Percentiles rank a stretch among this genome's conserved stretches.
phyloP scores from a whole-genome alignment of 768 basidiomycete genomes.

The Termitomyces sp. region DNA sequence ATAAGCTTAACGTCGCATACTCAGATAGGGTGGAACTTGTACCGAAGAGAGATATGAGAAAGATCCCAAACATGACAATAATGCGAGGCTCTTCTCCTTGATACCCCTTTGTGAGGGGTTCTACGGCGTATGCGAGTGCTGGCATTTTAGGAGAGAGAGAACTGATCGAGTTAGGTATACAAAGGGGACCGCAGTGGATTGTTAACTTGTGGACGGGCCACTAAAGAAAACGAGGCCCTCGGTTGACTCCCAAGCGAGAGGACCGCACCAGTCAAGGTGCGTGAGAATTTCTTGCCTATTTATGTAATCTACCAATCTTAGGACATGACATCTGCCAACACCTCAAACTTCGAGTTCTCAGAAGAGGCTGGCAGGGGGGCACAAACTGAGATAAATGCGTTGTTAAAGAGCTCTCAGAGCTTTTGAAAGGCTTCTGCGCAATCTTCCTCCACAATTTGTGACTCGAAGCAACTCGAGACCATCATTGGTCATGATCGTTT shows the following conservation, averaged over 20 bases:
- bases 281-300: background rate
- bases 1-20: background rate
- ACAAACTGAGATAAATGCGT: background rate
- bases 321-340: background rate
- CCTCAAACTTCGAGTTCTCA: background rate
- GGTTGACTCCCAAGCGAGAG: background rate
- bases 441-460: background rate
- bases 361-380: background rate
- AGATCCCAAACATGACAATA: slow-evolving; percentile 45
- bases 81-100: slow-evolving; percentile 14
- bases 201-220: background rate
- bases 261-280: slow-evolving; percentile 13
- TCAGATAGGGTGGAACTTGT: slow-evolving; percentile 2
- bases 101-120: background rate
- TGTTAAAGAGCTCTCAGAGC: background rate
- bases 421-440: background rate
- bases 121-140: background rate
- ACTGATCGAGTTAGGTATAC: background rate
- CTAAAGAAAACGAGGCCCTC: background rate
- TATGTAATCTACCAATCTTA: background rate
- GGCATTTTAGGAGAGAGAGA: background rate
- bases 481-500: background rate
- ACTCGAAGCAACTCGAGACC: background rate
- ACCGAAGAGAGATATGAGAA: slow-evolving; percentile 64
- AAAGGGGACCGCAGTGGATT: background rate